Conservation (phyloP, 1,139 yeast species). For the Saccharomycopsis hybrid region DNA sequence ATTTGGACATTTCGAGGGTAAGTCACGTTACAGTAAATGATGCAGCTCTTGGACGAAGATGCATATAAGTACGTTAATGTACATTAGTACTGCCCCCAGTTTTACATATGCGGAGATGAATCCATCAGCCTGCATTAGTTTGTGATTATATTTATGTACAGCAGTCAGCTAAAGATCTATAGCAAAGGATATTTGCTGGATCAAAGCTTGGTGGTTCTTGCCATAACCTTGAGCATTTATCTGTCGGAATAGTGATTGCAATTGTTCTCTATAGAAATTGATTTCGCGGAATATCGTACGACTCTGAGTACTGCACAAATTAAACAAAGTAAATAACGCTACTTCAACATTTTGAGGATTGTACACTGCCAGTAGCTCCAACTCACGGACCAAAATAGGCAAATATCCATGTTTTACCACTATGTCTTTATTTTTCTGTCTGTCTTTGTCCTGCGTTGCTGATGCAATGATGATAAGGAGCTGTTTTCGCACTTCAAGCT, state of each 20-base stretch:
- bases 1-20: no score
- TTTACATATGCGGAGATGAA: no score
- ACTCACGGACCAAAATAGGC: slow-evolving; percentile 2
- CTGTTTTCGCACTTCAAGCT: no score
- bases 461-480: no score
- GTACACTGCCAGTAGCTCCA: neutral
- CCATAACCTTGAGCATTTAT: neutral
- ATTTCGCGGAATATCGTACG: neutral
- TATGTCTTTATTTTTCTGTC: neutral
- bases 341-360: neutral
- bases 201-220: neutral
- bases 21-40: no score
- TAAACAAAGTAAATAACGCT: neutral
- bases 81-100: no score
- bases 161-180: neutral
- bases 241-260: neutral
- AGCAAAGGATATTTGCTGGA: neutral
- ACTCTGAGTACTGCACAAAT: neutral
- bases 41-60: no score
- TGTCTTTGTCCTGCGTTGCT: no score
- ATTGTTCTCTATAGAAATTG: neutral
- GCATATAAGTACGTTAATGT: no score
- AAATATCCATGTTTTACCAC: neutral
- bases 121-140: no score
- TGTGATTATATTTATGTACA: no score